Evolutionary conservation across 73 alveolate genomes (phyloP).

Genomic region (Breviolum minutum): DNA sequence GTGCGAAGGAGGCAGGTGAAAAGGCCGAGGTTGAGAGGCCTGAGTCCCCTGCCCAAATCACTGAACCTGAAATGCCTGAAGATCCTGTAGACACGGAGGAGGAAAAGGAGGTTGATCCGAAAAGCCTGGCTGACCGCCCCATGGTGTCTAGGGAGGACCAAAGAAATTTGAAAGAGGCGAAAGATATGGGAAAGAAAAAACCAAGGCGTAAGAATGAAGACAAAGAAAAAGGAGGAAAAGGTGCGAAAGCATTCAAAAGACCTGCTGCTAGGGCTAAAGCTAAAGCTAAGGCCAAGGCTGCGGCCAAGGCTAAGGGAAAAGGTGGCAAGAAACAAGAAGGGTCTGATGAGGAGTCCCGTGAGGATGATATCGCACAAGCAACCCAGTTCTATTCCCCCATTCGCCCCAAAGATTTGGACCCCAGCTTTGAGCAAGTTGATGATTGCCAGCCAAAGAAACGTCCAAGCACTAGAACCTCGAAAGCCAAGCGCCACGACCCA

Average conservation of each 20-base stretch:
- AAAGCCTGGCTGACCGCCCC: no score
- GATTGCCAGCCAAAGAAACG: neutral
- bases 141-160: no score
- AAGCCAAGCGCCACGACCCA: neutral
- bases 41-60: no score
- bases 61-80: no score
- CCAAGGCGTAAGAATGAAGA: no score
- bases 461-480: neutral
- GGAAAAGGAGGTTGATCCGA: no score
- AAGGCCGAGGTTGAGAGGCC: no score
- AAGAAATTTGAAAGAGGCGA: no score
- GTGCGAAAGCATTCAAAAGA: neutral
- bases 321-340: neutral
- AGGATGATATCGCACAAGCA: neutral
- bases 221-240: neutral
- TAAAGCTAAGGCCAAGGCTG: neutral
- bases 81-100: no score
- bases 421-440: neutral
- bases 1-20: neutral
- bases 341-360: neutral
- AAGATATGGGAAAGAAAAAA: no score
- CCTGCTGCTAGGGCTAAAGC: neutral
- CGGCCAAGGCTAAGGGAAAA: neutral
- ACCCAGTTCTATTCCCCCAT: neutral
- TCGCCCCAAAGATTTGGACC: neutral